Base-by-base conservation (phyloP, 1,284 basidiomycete species). In the Xanthoconium separans region DNA sequence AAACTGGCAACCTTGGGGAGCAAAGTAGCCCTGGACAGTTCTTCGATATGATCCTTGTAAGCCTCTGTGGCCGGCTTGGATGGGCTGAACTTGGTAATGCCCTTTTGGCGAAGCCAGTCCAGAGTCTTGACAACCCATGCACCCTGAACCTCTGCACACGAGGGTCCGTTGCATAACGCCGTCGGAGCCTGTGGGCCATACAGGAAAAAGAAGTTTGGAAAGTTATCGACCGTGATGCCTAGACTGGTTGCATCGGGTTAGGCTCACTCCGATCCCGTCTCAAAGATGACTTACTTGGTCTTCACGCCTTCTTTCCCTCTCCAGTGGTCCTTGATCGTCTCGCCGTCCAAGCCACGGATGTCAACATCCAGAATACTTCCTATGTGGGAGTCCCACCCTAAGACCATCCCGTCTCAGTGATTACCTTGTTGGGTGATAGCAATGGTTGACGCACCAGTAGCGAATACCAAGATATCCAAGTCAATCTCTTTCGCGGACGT, bases 1-100 rank as follows among this genome's bases (percentile, higher is more conserved):
- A 46, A 59, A 34, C 57, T 59, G 6, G 47, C 16, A 16, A 59
- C 58, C 41, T 59, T 50, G 20, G 57, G 53, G 0, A 58, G 22
- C 24, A 58, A 22, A 11, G 47, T 58, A 5, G 24, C 42, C 0
- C 20, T 34, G 13, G 36, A 47, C n/a, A 58, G 9, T 2, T 27
- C 29, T 13, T 58, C 47, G 2, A 59, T 42, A 8, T 60, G 57
- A 1, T 42, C 36, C 20, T 58, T 58, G 53, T 37, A 58, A 22
- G 31, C 37, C 15, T 27, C 27, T 15, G 36, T 6, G 4, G 57
- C 57, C 11, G 31, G 36, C 3, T 41, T 13, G 5, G 53, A 42
- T 5, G 57, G 53, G 27, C 13, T 15, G 40, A 58, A 55, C 42
- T 58, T 58, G 46, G 56, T 58, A n/a, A 58, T 40, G 18, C 43